Evolutionary conservation across 192 early-diverging fungal species (phyloP).

Genomic region (Physocladia obscura): DNA sequence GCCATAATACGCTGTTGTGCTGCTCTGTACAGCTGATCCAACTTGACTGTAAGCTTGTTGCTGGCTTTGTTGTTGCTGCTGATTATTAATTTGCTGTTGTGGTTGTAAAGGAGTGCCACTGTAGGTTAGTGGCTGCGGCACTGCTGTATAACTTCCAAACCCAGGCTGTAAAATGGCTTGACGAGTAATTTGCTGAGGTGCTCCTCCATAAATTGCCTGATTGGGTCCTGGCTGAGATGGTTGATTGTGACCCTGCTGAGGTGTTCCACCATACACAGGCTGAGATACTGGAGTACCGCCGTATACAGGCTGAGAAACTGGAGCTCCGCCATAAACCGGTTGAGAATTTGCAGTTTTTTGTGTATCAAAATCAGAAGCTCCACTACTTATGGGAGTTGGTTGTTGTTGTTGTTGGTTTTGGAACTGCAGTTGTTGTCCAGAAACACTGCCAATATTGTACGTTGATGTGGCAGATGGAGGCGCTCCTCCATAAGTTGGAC

Average conservation of each 20-base stretch:
- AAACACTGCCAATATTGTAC: too few species aligned
- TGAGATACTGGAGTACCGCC: slow-evolving; percentile 12
- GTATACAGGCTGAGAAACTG: slow-evolving; percentile 17
- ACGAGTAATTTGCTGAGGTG: slow-evolving; percentile 17
- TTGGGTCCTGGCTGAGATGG: background rate
- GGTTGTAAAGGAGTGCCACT: background rate
- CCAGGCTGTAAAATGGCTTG: background rate
- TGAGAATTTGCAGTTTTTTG: too few species aligned
- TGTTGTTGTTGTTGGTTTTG: slow-evolving; percentile 29
- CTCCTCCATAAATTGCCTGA: slow-evolving; percentile 23
- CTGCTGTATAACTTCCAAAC: background rate
- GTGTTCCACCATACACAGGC: slow-evolving; percentile 7
- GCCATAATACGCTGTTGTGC: background rate
- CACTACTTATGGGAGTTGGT: background rate
- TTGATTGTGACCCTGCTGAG: too few species aligned
- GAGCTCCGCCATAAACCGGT: slow-evolving; percentile 25
- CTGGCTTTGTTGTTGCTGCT: background rate
- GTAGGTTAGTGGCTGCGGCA: background rate
- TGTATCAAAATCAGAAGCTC: too few species aligned
- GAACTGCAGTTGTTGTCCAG: slow-evolving; percentile 14
- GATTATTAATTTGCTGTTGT: background rate
- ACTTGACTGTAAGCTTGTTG: background rate
- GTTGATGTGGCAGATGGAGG: slow-evolving; percentile 3
- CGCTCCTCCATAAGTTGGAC: slow-evolving; percentile 25
- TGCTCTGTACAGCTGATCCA: background rate